These are phyloP conservation scores for Allantophomopsis lycopodina DNA, from an alignment of 2,329 filamentous ascomycete species.

Conservation along the genomic window DNA sequence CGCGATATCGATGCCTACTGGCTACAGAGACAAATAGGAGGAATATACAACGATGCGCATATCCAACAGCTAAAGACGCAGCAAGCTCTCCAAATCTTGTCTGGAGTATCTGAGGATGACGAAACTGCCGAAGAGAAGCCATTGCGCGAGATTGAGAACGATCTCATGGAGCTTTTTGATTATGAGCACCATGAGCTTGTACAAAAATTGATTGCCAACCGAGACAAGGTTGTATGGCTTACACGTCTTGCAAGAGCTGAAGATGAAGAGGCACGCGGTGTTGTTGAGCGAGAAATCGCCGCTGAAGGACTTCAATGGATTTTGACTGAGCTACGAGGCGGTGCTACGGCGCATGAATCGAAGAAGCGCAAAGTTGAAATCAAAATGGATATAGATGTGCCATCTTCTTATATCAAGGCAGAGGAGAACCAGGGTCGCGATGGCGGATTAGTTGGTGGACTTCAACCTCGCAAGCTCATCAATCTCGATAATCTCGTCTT, in stretches of 20 bases:
- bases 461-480: conserved; percentile 77
- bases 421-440: conserved; percentile 41
- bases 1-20: conserved; percentile 96
- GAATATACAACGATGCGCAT: conserved; percentile 81
- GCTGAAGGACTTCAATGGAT: conserved; percentile 79
- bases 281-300: conserved; percentile 81
- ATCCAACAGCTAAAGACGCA: conserved; percentile 87
- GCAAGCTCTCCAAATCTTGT: conserved; percentile 69
- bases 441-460: conserved; percentile 61
- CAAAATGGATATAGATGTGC: conserved; percentile 86
- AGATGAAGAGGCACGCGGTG: conserved; percentile 59
- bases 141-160: conserved; percentile 90
- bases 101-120: conserved; percentile 53
- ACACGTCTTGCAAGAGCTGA: conserved; percentile 76
- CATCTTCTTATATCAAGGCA: conserved; percentile 40
- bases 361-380: conserved; percentile 65
- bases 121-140: conserved; percentile 73
- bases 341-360: conserved; percentile 40
- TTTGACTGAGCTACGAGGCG: conserved; percentile 74
- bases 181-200: conserved; percentile 93
- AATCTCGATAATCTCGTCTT: conserved; percentile 95
- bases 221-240: conserved; percentile 91
- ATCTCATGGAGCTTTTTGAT: conserved; percentile 95
- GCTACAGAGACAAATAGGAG: conserved; percentile 85
- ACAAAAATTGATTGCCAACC: conserved; percentile 78